Percentiles rank a stretch among this genome's conserved stretches.
Conservation (phyloP, 2,329 filamentous ascomycete species). For the Ceratocystis papillata region DNA sequence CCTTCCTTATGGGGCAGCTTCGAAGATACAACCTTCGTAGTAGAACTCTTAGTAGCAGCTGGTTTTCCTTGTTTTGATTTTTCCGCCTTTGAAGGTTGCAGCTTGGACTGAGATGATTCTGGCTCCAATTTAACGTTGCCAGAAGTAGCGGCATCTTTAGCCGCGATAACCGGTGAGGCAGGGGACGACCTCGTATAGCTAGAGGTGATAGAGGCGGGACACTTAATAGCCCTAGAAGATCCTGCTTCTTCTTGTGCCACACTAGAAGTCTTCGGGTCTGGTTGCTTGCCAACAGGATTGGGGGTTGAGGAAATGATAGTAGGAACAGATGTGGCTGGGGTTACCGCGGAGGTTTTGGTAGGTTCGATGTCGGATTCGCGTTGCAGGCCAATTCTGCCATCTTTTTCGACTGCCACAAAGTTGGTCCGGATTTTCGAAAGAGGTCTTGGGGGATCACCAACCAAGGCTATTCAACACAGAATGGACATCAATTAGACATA, state of each 20-base stretch:
- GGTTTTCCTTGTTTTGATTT: neutral
- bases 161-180: neutral
- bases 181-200: too few relatives aligned
- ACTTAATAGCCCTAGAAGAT: neutral
- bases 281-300: neutral
- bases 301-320: neutral
- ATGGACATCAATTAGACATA: constrained; percentile 22
- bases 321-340: constrained; percentile 20
- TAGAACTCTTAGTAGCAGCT: neutral
- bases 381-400: constrained; percentile 46
- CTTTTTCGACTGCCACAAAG: constrained; percentile 63
- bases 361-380: constrained; percentile 38
- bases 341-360: constrained; percentile 24
- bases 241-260: neutral
- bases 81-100: neutral
- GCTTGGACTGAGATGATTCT: neutral
- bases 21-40: neutral
- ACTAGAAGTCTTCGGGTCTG: neutral
- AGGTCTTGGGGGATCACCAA: constrained; percentile 46
- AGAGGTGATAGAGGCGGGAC: neutral
- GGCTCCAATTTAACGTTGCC: neutral
- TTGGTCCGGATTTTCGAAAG: constrained; percentile 65
- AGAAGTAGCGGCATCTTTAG: neutral
- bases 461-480: neutral
- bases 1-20: neutral